Base-by-base conservation (phyloP, 2,329 filamentous ascomycete species). In the Tolypocladium tundrense region DNA sequence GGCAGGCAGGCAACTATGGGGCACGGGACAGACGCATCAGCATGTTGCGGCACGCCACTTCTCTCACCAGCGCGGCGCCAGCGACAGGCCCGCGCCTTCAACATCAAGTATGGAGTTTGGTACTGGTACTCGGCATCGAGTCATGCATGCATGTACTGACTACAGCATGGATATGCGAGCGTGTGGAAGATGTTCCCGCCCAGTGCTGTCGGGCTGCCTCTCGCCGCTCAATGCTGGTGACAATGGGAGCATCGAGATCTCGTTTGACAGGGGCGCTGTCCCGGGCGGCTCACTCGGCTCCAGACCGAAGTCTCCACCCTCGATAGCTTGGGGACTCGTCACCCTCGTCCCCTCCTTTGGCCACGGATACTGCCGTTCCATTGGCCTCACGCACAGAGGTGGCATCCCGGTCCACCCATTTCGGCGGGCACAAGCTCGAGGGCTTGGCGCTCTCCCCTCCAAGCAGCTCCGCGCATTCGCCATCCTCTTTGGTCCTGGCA, bases 211-310 rank as follows among this genome's bases (percentile, higher is more conserved):
- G 48, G 45, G 35, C 35, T 16, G 13, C 19, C n/a, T 31, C 27
- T 27, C 7, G 10, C 45, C n/a, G 27, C 40, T 50, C 54, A 53
- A 39, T 31, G 33, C 24, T 31, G 35, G 52, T 50, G n/a, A 33
- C 55, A 13, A 13, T 19, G 21, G 55, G 43, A 54, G 41, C 63
- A 68, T 68, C 62, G 62, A 69, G 65, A 70, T 68, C 60, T 60
- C 43, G 53, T 59, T 41, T 50, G 41, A 58, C 57, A 59, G 53
- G 58, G 56, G 41, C 41, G 55, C 39, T 57, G 59, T 59, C 57
- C 61, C 65, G 69, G 70, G 70, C 69, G 68, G 67, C 69, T 72
- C 66, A 66, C 65, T 72, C 72, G 72, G 72, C 70, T 73, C 65
- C 64, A 70, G 67, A 66, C 70, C 68, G 67, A 72, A 61, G 54